phyloP scores from a whole-genome alignment of 2,329 filamentous ascomycete genomes.

The Microcyclospora pomicola region DNA sequence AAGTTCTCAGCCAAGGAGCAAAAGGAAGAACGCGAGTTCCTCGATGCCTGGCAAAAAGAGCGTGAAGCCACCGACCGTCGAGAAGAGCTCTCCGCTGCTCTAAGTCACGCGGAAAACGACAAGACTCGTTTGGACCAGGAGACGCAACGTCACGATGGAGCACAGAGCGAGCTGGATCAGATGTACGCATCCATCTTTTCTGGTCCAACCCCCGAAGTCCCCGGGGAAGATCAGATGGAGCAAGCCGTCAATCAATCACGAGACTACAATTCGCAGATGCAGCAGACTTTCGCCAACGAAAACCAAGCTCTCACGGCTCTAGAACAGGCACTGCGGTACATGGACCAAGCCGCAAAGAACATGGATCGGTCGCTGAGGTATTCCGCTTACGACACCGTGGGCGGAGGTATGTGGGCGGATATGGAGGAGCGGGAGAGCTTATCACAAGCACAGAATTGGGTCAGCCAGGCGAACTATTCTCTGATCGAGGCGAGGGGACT shows the following conservation, averaged over 20 bases:
- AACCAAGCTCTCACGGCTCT: conserved; percentile 24
- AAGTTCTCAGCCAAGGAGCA: conserved; percentile 36
- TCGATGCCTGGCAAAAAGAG: conserved; percentile 37
- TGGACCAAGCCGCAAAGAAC: conserved; percentile 24
- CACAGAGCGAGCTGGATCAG: conserved; percentile 36
- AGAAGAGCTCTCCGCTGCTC: conserved; percentile 27
- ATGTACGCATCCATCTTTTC: conserved; percentile 42
- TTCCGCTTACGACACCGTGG: conserved; percentile 36
- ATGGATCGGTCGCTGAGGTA: conserved; percentile 32
- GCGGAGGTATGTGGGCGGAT: conserved; percentile 30
- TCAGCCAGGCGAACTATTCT: conserved; percentile 9
- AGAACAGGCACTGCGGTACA: conserved; percentile 24
- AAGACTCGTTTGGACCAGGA: conserved; percentile 25
- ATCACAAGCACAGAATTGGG: conserved; percentile 32
- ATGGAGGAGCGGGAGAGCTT: conserved; percentile 43
- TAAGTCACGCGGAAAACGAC: conserved; percentile 28
- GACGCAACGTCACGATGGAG: conserved; percentile 24
- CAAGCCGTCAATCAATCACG: conserved; percentile 22
- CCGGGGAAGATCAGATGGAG: conserved; percentile 40
- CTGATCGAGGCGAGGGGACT: conserved; percentile 12
- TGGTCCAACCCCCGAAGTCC: conserved; percentile 39
- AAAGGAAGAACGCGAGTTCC: conserved; percentile 43
- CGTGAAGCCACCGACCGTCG: conserved; percentile 33
- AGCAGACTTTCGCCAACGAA: conserved; percentile 28
- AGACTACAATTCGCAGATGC: conserved; percentile 26